phyloP scores from a whole-genome alignment of 345 rosid species.

The Rubroshorea leprosula region DNA sequence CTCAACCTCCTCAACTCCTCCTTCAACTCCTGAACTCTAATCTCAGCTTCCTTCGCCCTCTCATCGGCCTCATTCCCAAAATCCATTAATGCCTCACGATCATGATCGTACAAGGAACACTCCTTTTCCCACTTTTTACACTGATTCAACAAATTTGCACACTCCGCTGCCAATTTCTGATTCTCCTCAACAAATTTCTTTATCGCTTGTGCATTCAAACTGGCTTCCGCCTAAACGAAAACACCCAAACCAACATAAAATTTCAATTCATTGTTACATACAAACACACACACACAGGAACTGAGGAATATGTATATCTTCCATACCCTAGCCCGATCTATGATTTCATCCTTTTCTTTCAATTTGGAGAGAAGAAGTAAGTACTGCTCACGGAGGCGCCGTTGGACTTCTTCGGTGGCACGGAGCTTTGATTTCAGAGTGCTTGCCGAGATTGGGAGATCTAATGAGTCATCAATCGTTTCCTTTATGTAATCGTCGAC shows the following conservation, averaged over 20 bases:
- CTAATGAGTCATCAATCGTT: slow-evolving; percentile 53
- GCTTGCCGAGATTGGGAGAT: slow-evolving; percentile 47
- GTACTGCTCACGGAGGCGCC: slow-evolving; percentile 46
- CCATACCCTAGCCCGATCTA: slow-evolving; percentile 61
- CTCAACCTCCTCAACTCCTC: slow-evolving; percentile 36
- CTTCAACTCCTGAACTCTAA: slow-evolving; percentile 58
- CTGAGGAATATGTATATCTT: background rate
- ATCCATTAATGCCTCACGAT: slow-evolving; percentile 85
- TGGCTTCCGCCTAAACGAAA: slow-evolving; percentile 56
- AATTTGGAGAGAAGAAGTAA: slow-evolving; percentile 31
- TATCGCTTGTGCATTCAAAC: slow-evolving; percentile 68
- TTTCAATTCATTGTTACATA: background rate
- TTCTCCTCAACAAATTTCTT: slow-evolving; percentile 91
- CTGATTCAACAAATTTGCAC: slow-evolving; percentile 58
- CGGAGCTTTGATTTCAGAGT: slow-evolving; percentile 52
- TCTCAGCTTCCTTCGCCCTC: slow-evolving; percentile 72
- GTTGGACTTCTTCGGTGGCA: slow-evolving; percentile 46
- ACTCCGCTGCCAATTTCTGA: slow-evolving; percentile 71
- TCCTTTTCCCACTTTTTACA: slow-evolving; percentile 71
- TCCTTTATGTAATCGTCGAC: slow-evolving; percentile 61
- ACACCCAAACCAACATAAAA: slow-evolving; percentile 1
- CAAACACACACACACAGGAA: background rate
- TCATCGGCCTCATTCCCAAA: slow-evolving; percentile 89
- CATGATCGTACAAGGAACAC: slow-evolving; percentile 63
- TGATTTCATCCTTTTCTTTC: slow-evolving; percentile 51